Evolutionary conservation across 2,329 filamentous ascomycete genomes (phyloP).

Genomic region (Xylariaceae sp.): DNA sequence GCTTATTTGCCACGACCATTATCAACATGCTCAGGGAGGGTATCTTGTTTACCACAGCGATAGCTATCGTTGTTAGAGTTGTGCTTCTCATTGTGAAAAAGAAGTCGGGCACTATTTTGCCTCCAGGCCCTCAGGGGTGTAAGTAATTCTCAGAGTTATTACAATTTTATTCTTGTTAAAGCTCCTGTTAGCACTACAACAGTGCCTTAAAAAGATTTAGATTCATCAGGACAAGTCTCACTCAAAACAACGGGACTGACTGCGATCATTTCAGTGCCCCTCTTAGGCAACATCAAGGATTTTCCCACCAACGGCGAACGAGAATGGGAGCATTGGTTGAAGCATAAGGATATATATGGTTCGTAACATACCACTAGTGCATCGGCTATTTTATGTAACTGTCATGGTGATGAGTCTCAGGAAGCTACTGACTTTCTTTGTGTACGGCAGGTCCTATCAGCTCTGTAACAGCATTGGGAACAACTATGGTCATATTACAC

Average conservation of each 20-base stretch:
- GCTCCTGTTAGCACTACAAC: too few species aligned
- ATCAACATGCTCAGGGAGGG: too few species aligned
- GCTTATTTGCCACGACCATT: too few species aligned
- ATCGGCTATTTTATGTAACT: too few species aligned
- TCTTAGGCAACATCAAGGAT: slow-evolving; percentile 59
- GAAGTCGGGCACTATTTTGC: slow-evolving; percentile 39
- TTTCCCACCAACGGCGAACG: slow-evolving; percentile 48
- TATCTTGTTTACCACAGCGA: background rate
- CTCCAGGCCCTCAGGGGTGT: slow-evolving; percentile 57
- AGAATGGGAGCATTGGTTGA: slow-evolving; percentile 51
- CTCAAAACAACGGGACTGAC: too few species aligned
- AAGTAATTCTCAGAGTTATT: too few species aligned
- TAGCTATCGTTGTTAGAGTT: background rate
- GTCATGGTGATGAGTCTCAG: too few species aligned
- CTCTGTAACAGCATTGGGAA: slow-evolving; percentile 50
- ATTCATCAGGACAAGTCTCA: too few species aligned
- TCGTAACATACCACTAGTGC: background rate
- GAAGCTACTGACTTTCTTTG: background rate
- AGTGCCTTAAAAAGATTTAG: too few species aligned
- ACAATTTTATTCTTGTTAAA: too few species aligned
- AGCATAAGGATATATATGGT: slow-evolving; percentile 47
- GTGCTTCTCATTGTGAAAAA: background rate
- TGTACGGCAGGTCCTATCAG: slow-evolving; percentile 42
- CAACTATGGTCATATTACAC: slow-evolving; percentile 50
- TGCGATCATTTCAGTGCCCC: too few species aligned